A percentile compares a stretch with the other conserved stretches of the same genome.
Evolutionary conservation across 1,139 yeast species (phyloP).

Genomic region (Suhomyces taliae): DNA sequence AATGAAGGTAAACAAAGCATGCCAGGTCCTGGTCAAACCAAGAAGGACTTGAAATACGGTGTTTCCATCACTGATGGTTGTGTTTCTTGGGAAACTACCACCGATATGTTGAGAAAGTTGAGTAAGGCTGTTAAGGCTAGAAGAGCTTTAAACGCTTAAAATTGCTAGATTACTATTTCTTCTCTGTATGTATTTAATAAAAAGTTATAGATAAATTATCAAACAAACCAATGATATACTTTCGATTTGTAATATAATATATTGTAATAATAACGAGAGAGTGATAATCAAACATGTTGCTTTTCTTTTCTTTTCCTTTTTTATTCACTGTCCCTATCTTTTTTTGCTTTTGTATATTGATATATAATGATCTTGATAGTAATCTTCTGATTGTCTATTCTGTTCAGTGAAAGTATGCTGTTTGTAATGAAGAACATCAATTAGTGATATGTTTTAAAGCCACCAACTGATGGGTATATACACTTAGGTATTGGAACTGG

Average conservation of each 20-base stretch:
- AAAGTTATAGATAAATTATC: not conserved
- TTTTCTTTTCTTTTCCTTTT: no score
- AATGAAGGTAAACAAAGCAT: constrained; percentile 90
- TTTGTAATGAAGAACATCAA: no score
- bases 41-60: constrained; percentile 81
- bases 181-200: not conserved
- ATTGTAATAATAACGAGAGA: not conserved
- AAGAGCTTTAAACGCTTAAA: constrained; percentile 41
- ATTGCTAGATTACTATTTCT: not conserved
- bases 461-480: no score
- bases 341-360: no score
- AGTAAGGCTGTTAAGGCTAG: constrained; percentile 81
- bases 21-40: constrained; percentile 56
- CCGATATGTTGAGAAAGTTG: constrained; percentile 69
- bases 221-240: no score
- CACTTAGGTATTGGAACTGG: no score
- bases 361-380: no score
- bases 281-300: not conserved
- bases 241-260: no score
- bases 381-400: no score
- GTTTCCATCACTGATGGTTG: constrained; percentile 97
- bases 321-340: no score
- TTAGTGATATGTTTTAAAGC: no score
- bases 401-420: no score
- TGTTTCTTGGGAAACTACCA: constrained; percentile 91